Evolutionary conservation across 2,329 filamentous ascomycete genomes (phyloP), one percentile per base, ranked within the genome.

Genomic region (Aspergillus texensis): DNA sequence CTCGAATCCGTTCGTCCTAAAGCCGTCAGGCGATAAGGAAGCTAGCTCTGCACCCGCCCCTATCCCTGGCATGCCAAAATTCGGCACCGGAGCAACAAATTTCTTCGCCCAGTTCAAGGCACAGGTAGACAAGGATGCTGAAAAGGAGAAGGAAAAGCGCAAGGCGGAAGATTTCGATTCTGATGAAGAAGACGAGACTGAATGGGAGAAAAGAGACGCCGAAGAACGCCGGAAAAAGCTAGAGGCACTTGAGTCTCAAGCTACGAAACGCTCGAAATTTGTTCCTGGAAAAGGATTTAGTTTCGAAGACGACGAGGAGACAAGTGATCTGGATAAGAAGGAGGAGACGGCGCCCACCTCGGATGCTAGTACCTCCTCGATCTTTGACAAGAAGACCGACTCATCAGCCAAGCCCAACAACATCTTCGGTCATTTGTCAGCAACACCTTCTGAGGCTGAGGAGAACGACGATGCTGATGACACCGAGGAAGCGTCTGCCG

Each of bases 91-190:
- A 57, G 61, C 62, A 14, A 69, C 69, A 6, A 74, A 80, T 62
- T 83, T 83, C 68, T 71, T 81, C 58, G 74, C 75, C 21, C 75
- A 81, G 9, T 83, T 84, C 65, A 76, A 77, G 54, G 67, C 74
- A 36, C 63, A 74, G 59, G 74, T 81, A 6, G 76, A 78, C 24
- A 74, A 79, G 57, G 72, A 74, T 36, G 77, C 78, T 55, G 79
- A 80, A 52, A 77, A 79, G 54, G 80, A 80, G 53, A 81, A 79
- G 62, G 78, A 76, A 60, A 82, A 82, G 71, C 80, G 82, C 57
- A 84, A 83, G 71, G 80, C 77, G 4, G 81, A 83, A 57, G 81
- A 84, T 26, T 84, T 81, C 63, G 82, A 85, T 65, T 83, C 82
- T 9, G 83, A 84, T 16, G 81, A 84, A 60, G 82, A 84, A 48